Conservation (phyloP, 1,139 yeast genomes). For the Saccharomycopsis hybrid region DNA sequence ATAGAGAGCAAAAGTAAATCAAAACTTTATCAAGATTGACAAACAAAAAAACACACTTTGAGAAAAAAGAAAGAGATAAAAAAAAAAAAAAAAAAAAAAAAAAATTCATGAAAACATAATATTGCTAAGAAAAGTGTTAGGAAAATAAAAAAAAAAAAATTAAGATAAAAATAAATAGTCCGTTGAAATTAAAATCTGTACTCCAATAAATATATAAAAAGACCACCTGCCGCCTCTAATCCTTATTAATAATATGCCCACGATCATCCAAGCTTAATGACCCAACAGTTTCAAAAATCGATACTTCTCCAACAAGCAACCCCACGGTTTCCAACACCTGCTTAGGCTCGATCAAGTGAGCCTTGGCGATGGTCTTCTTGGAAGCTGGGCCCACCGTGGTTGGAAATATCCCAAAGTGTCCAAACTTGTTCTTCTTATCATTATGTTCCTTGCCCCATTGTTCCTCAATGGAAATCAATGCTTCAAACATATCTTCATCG, state of each 20-base stretch:
- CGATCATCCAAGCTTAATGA: conserved; percentile 68
- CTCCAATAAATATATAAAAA: no score
- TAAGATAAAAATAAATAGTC: no score
- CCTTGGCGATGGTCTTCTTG: conserved; percentile 79
- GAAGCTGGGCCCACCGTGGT: conserved; percentile 95
- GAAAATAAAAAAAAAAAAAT: no score
- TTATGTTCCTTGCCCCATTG: conserved; percentile 30
- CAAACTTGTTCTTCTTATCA: conserved; percentile 30
- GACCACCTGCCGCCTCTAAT: no score
- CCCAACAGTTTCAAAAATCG: conserved; percentile 71
- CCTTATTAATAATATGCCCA: conserved; percentile 40
- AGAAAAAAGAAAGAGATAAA: no score
- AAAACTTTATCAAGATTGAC: no score
- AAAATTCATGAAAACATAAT: no score
- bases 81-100: no score
- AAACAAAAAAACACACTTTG: no score
- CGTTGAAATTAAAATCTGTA: no score
- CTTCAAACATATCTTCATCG: conserved; percentile 94
- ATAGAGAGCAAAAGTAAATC: no score
- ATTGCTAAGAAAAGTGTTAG: no score
- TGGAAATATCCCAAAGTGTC: conserved; percentile 67
- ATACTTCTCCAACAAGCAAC: conserved; percentile 66
- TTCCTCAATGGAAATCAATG: conserved; percentile 55
- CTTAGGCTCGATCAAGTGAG: conserved; percentile 80
- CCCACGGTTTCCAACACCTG: conserved; percentile 86